Evolutionary conservation across 306 rosid genomes (phyloP).

Genomic region (Sindora glabra): DNA sequence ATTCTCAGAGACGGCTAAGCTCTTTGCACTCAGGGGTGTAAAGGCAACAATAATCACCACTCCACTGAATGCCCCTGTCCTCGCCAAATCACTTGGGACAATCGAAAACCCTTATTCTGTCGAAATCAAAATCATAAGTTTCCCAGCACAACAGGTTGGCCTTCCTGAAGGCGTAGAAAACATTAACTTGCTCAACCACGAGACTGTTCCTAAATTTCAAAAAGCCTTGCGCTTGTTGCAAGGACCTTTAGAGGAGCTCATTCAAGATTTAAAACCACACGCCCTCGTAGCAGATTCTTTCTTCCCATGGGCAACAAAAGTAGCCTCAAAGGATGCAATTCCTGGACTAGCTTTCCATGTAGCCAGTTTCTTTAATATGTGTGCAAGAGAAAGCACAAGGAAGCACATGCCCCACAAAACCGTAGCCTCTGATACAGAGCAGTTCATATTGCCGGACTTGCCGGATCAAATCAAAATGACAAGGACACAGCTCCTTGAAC

Average conservation of each 20-base stretch:
- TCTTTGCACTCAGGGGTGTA: too few species aligned
- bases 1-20: too few species aligned
- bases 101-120: too few species aligned
- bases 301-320: slow-evolving; percentile 24
- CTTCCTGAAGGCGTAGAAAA: too few species aligned
- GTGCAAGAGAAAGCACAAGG: not conserved
- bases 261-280: not conserved
- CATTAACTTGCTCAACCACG: too few species aligned
- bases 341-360: slow-evolving; percentile 30
- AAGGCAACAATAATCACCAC: too few species aligned
- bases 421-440: slow-evolving; percentile 30
- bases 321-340: slow-evolving; percentile 19
- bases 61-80: too few species aligned
- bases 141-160: too few species aligned
- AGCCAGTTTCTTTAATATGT: slow-evolving; percentile 12
- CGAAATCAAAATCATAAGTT: too few species aligned
- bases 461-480: slow-evolving; percentile 32
- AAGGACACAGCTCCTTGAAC: not conserved
- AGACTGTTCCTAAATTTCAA: too few species aligned
- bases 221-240: slow-evolving; percentile 2
- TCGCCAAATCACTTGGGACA: too few species aligned
- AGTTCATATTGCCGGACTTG: slow-evolving; percentile 27
- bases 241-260: slow-evolving; percentile 11
- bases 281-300: slow-evolving; percentile 16
- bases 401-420: slow-evolving; percentile 18